A percentile compares a stretch with the other conserved stretches of the same genome.
Evolutionary conservation across 169 alveolate species (phyloP).

Genomic region (Plasmodium inui): DNA sequence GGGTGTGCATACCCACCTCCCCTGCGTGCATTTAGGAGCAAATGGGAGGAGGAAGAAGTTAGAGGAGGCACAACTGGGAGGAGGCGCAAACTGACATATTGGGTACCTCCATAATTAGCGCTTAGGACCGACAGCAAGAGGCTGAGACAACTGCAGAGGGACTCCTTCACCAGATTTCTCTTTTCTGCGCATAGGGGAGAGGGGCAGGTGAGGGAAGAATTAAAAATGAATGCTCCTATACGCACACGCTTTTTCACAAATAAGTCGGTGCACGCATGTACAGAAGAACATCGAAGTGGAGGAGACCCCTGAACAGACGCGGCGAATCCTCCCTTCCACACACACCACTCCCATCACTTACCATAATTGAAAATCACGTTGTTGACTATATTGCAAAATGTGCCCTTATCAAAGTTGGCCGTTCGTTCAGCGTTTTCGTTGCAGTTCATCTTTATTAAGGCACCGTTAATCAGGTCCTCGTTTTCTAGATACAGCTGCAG

Average conservation of each 20-base stretch:
- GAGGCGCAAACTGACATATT: not conserved
- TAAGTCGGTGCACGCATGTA: not conserved
- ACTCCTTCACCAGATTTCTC: not conserved
- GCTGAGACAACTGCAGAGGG: constrained; percentile 30
- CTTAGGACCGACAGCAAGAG: constrained; percentile 19
- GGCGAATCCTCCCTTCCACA: not conserved
- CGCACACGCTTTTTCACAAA: not conserved
- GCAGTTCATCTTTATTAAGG: constrained; percentile 13
- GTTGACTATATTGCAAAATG: constrained; percentile 16
- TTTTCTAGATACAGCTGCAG: constrained; percentile 34
- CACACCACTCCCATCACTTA: not conserved
- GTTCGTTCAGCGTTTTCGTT: not conserved
- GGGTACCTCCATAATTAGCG: constrained; percentile 12
- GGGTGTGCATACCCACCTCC: not conserved
- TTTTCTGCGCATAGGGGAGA: constrained; percentile 20
- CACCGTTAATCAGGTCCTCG: constrained; percentile 8
- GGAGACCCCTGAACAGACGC: not conserved
- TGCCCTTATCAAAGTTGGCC: constrained; percentile 5
- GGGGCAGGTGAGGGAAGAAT: not conserved
- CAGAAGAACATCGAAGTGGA: not conserved
- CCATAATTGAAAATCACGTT: constrained; percentile 19
- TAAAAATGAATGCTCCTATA: not conserved
- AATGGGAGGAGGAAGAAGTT: not conserved
- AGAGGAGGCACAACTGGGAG: too few species aligned
- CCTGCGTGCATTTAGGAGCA: not conserved